Conservation (phyloP, 2,329 filamentous ascomycete species). For the Epichloe typhina region DNA sequence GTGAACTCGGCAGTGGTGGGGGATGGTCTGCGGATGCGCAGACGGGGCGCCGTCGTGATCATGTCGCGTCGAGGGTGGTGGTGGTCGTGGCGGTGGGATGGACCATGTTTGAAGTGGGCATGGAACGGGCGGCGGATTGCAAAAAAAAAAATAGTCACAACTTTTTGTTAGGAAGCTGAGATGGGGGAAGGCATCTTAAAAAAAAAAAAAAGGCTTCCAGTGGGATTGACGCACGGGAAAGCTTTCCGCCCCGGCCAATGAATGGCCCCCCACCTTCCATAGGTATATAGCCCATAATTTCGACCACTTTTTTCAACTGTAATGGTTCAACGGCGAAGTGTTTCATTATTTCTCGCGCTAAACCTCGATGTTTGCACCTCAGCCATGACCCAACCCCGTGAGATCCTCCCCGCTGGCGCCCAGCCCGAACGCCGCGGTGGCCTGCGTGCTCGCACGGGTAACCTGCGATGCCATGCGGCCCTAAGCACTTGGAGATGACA, state of each 20-base stretch:
- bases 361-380: too few species aligned
- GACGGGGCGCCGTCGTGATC: constrained; percentile 47
- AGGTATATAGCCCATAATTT: constrained; percentile 13
- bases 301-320: constrained; percentile 32
- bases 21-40: constrained; percentile 56
- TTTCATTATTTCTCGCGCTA: constrained; percentile 32
- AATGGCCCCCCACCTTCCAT: neutral
- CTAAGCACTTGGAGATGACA: constrained; percentile 54
- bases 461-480: constrained; percentile 49
- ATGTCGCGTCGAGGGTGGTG: constrained; percentile 16
- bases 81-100: too few species aligned
- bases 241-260: too few species aligned
- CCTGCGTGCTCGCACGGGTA: constrained; percentile 51
- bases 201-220: too few species aligned
- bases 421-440: constrained; percentile 57
- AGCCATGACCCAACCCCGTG: constrained; percentile 35
- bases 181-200: too few species aligned
- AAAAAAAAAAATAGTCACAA: neutral
- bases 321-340: constrained; percentile 50
- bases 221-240: too few species aligned
- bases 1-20: constrained; percentile 84
- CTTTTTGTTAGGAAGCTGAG: neutral
- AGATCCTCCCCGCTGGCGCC: constrained; percentile 45
- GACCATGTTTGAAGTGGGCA: too few species aligned
- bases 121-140: neutral